Percentiles rank a stretch among this genome's conserved stretches.
These are phyloP conservation scores for Trichophyton rubrum DNA, from an alignment of 2,329 filamentous ascomycete species.

Conservation along the genomic window DNA sequence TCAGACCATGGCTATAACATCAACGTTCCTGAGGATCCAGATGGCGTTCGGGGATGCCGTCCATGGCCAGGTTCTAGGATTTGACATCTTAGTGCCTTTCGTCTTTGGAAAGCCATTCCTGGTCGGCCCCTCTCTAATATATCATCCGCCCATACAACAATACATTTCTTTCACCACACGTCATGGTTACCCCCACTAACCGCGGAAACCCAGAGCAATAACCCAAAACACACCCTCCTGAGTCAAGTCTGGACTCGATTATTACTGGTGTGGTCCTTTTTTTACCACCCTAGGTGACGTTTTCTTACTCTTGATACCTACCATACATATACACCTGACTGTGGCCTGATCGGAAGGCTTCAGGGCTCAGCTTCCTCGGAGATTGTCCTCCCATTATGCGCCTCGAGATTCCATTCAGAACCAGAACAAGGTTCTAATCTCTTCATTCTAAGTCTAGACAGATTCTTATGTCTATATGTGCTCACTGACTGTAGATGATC, in stretches of 20 bases:
- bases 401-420: conserved; percentile 2
- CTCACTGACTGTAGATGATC: not conserved
- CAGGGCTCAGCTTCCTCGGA: not conserved
- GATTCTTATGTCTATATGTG: not conserved
- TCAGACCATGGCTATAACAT: not conserved
- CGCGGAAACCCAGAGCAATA: not conserved
- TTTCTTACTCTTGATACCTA: not conserved
- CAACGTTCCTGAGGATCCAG: not conserved
- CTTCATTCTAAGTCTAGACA: not conserved
- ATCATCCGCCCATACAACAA: not conserved
- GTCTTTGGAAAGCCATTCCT: not conserved
- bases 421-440: conserved; percentile 4
- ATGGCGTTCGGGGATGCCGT: not conserved
- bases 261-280: not conserved
- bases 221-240: not conserved
- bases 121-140: not conserved
- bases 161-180: not conserved
- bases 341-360: not conserved
- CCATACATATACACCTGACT: not conserved
- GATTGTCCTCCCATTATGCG: not conserved
- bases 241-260: not conserved
- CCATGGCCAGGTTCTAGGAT: conserved; percentile 1
- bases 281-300: not conserved
- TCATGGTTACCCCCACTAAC: not conserved
- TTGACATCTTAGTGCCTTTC: not conserved